These are phyloP conservation scores for Didymella arachidicola DNA, from an alignment of 2,329 filamentous ascomycete species.

Conservation along the genomic window DNA sequence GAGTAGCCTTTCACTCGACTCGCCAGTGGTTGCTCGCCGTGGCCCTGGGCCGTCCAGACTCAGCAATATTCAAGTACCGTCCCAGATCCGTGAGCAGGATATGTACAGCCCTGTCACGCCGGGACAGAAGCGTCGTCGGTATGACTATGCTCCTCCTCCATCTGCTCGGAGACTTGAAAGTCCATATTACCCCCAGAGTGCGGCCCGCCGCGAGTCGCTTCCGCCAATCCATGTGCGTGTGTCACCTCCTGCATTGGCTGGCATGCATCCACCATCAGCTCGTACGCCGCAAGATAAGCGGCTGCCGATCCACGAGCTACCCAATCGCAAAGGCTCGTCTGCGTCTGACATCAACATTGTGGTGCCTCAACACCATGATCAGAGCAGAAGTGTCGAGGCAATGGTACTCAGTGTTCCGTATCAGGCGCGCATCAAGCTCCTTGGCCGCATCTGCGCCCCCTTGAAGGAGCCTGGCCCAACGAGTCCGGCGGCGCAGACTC, in stretches of 20 bases:
- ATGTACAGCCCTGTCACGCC: conserved; percentile 47
- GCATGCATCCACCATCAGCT: conserved; percentile 39
- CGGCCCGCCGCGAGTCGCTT: conserved; percentile 43
- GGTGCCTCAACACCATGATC: conserved; percentile 39
- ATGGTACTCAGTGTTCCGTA: conserved; percentile 80
- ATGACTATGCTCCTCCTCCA: conserved; percentile 44
- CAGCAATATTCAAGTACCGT: conserved; percentile 40
- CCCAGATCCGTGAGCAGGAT: conserved; percentile 28
- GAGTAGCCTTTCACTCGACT: conserved; percentile 53
- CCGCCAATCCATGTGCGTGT: conserved; percentile 43
- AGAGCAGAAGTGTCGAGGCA: conserved; percentile 66
- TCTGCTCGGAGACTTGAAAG: conserved; percentile 67
- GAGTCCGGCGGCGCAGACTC: conserved; percentile 51
- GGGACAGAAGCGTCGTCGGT: conserved; percentile 47
- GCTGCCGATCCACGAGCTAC: conserved; percentile 6
- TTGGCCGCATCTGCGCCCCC: conserved; percentile 78
- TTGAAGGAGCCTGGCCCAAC: conserved; percentile 51
- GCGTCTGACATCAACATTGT: conserved; percentile 35
- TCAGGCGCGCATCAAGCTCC: conserved; percentile 76
- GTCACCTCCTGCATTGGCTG: conserved; percentile 44
- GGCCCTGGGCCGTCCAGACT: conserved; percentile 37
- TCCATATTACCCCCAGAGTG: conserved; percentile 44
- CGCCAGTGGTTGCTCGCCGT: conserved; percentile 35
- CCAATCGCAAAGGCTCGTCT: conserved; percentile 19
- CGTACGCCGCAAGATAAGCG: conserved; percentile 43